Evolutionary conservation across 1,284 basidiomycete genomes (phyloP), one percentile per base, ranked within the genome.

Genomic region (Cryptococcus wingfieldii): DNA sequence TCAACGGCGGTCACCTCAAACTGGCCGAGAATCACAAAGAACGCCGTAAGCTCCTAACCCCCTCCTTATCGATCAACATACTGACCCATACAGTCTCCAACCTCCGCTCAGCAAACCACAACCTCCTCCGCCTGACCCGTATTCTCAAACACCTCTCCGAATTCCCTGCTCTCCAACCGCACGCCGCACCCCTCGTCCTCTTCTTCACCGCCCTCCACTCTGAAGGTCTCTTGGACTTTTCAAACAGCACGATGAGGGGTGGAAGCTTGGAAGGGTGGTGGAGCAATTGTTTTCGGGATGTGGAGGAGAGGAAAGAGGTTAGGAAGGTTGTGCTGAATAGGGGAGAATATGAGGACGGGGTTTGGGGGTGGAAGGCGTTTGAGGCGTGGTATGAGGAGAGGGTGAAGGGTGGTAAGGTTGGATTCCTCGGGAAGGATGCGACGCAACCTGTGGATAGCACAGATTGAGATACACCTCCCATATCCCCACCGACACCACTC

Each of bases 361-460:
- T 19, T 7, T 64, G 59, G 59, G 58, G 59, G 6, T 56, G 50
- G 54, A 38, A 55, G 16, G 41, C 89, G 77, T 82, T 94, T 51
- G 93, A 92, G 78, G 88, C 91, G 75, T 83, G 89, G 28, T 78
- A 94, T 23, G 82, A 91, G 19, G 89, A 91, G 71, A 87, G 50
- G 25, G 45, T 19, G 7, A 39, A 37, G 18, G 19, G 16, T 19
- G 56, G 27, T 2, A 43, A 39, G 19, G n/a, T 16, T 14, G 56
- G 53, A 16, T 59, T 51, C 18, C 28, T 41, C 18, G 54, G 53
- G 19, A 28, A 51, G 37, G 27, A 25, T 18, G 12, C 31, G 42
- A 10, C 10, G 31, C 10, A 3, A 8, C 31, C 31, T 37, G 50
- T 34, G 39, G 51, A 19, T 23, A 18, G 23, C 2, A 23, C 23